Conservation (phyloP, 176 grass and related monocot species). For the Dactylis glomerata region DNA sequence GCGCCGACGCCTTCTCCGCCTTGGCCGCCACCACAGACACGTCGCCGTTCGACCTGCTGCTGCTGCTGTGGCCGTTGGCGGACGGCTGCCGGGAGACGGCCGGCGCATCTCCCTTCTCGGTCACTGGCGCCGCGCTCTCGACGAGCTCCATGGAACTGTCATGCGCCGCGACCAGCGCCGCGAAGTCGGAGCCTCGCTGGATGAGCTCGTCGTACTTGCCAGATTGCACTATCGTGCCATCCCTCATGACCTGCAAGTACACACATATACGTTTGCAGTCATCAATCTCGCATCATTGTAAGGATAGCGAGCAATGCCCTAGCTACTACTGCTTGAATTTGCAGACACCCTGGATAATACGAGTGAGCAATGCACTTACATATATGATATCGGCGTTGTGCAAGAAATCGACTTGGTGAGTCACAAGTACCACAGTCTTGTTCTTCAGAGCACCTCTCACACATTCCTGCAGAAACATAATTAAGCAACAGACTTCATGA, state of each 20-base stretch:
- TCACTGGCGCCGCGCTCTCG: constrained; percentile 43
- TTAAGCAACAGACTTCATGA: background rate
- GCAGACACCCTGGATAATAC: background rate
- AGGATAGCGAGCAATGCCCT: background rate
- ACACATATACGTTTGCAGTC: background rate
- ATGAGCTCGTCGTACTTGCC: constrained; percentile 84
- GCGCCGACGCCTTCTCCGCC: constrained; percentile 57
- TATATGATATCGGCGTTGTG: constrained; percentile 91
- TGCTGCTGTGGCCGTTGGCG: background rate
- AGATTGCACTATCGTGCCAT: constrained; percentile 69
- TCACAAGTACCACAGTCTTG: constrained; percentile 89
- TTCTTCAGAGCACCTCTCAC: constrained; percentile 71
- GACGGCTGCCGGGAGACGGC: constrained; percentile 43
- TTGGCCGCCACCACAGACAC: constrained; percentile 35
- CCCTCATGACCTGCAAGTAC: constrained; percentile 68
- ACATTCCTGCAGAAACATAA: constrained; percentile 58
- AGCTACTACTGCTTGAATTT: background rate
- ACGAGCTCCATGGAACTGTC: constrained; percentile 97
- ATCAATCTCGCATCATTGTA: background rate
- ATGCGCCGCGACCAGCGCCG: constrained; percentile 74
- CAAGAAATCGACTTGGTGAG: constrained; percentile 97
- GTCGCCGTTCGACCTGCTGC: constrained; percentile 8
- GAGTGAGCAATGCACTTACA: constrained; percentile 39
- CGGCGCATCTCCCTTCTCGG: constrained; percentile 12
- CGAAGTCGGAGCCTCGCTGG: constrained; percentile 53